A percentile compares a stretch with the other conserved stretches of the same genome.
These are phyloP conservation scores for Helicocarpus griseus DNA, from an alignment of 2,329 filamentous ascomycete genomes.

Conservation along the genomic window DNA sequence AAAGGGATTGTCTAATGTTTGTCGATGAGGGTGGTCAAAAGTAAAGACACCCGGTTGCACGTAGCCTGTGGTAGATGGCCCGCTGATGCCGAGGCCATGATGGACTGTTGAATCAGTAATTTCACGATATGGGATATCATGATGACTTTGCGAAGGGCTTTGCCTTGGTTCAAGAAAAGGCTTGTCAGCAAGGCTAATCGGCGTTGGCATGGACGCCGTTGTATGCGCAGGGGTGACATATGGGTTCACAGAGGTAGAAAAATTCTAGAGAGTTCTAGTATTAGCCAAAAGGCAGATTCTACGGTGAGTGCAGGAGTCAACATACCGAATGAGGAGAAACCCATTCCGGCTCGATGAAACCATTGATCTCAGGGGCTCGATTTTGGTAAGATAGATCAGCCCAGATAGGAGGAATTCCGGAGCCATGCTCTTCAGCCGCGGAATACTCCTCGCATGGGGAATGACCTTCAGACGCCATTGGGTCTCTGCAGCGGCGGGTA, in stretches of 20 bases:
- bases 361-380: slow-evolving; percentile 5
- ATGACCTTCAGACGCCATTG: slow-evolving; percentile 1
- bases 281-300: slow-evolving; percentile 3
- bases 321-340: slow-evolving; percentile 11
- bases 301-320: not conserved
- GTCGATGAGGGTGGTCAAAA: slow-evolving; percentile 13
- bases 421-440: not conserved
- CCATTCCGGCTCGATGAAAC: slow-evolving; percentile 10
- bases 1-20: not conserved
- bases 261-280: slow-evolving; percentile 12
- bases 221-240: slow-evolving; percentile 26
- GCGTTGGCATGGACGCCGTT: slow-evolving; percentile 24
- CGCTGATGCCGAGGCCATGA: slow-evolving; percentile 31
- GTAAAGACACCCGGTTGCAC: slow-evolving; percentile 19
- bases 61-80: slow-evolving; percentile 23
- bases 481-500: not conserved
- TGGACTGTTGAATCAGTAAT: slow-evolving; percentile 20
- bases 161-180: slow-evolving; percentile 22
- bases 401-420: slow-evolving; percentile 8
- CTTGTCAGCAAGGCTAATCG: slow-evolving; percentile 30
- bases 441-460: not conserved
- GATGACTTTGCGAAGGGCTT: slow-evolving; percentile 28
- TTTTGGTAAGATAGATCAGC: slow-evolving; percentile 8
- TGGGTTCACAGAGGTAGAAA: slow-evolving; percentile 19
- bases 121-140: slow-evolving; percentile 26